A percentile compares a stretch with the other conserved stretches of the same genome.
Conservation (phyloP, 1,139 yeast species). For the Yamadazyma jaroonii region DNA sequence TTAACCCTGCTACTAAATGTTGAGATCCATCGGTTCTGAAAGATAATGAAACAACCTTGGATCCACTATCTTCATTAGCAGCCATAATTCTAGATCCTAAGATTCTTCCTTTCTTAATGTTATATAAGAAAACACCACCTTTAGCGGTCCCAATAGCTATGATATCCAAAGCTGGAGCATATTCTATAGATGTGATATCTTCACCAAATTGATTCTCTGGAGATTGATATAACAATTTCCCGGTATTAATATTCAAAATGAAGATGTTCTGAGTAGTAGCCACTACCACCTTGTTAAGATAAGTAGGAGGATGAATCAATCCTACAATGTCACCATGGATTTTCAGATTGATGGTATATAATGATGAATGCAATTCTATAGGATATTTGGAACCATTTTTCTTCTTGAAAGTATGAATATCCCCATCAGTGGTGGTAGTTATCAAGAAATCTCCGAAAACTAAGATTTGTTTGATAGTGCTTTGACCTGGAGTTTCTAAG, state of each 20-base stretch:
- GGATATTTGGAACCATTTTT: conserved; percentile 48
- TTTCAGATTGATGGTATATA: conserved; percentile 48
- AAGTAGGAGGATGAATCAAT: conserved; percentile 83
- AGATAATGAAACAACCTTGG: conserved; percentile 66
- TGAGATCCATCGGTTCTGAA: conserved; percentile 92
- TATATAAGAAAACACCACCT: conserved; percentile 66
- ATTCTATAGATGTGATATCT: conserved; percentile 60
- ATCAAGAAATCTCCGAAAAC: conserved; percentile 81
- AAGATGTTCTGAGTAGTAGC: conserved; percentile 64
- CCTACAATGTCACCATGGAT: conserved; percentile 71
- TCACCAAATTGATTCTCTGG: conserved; percentile 43
- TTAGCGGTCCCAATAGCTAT: conserved; percentile 72
- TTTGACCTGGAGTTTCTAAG: conserved; percentile 33
- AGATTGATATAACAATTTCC: conserved; percentile 65
- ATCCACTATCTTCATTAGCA: conserved; percentile 47
- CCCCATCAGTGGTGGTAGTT: conserved; percentile 51
- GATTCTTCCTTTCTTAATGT: conserved; percentile 63
- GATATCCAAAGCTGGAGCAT: conserved; percentile 85
- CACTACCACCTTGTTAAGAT: conserved; percentile 81
- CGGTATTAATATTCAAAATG: conserved; percentile 74
- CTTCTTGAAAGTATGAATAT: conserved; percentile 64
- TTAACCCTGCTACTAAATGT: conserved; percentile 77
- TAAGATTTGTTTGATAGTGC: conserved; percentile 46
- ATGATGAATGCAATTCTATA: conserved; percentile 63
- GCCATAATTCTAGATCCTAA: conserved; percentile 54